A percentile compares a stretch with the other conserved stretches of the same genome.
These are phyloP conservation scores for Mortierella claussenii DNA, from an alignment of 192 early-diverging fungal genomes.

Conservation along the genomic window DNA sequence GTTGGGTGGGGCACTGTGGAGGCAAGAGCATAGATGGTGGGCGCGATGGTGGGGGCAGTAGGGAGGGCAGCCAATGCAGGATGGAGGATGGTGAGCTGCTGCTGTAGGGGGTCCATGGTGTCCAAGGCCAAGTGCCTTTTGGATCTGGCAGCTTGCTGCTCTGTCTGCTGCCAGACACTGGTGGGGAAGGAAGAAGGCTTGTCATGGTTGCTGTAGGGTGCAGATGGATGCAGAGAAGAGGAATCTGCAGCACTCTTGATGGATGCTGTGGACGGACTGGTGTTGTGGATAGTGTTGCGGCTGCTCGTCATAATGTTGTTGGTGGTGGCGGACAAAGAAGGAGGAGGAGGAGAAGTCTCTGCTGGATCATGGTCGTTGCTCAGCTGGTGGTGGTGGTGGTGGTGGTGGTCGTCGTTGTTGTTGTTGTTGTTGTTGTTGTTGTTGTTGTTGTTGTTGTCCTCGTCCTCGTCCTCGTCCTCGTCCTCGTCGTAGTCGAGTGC, in stretches of 20 bases:
- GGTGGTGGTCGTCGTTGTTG: not conserved
- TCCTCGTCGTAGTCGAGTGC: constrained; percentile 1
- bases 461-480: not conserved
- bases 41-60: constrained; percentile 5
- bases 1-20: constrained; percentile 34
- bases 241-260: not conserved
- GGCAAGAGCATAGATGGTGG: constrained; percentile 23
- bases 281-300: not conserved
- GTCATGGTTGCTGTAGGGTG: not conserved
- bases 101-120: not conserved
- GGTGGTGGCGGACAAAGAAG: no score
- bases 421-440: not conserved
- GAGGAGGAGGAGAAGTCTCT: no score
- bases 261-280: not conserved
- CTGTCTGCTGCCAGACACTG: not conserved
- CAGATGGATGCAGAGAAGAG: not conserved
- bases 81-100: constrained; percentile 24
- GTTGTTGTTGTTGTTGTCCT: not conserved
- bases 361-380: no score
- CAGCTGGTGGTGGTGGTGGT: not conserved
- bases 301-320: not conserved
- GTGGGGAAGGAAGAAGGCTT: not conserved
- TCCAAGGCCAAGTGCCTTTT: not conserved
- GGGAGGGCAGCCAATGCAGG: constrained; percentile 7
- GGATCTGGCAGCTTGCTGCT: not conserved